Conservation (phyloP, 768 basidiomycete species). For the Suillus subluteus region DNA sequence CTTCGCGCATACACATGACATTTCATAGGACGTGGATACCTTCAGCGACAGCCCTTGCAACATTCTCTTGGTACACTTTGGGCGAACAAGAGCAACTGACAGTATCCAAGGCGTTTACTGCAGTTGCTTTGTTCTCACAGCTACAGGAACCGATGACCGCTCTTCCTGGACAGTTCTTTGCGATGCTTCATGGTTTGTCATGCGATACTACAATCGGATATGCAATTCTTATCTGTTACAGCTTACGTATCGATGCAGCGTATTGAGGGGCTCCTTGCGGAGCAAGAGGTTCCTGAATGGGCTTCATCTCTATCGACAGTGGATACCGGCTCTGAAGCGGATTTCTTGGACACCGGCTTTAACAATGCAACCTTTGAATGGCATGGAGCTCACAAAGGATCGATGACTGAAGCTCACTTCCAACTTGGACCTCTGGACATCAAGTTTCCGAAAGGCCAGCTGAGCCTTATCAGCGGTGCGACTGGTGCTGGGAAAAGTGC, state of each 20-base stretch:
- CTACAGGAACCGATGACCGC: slow-evolving; percentile 69
- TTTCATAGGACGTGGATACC: slow-evolving; percentile 70
- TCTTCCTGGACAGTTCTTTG: slow-evolving; percentile 65
- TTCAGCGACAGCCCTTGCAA: slow-evolving; percentile 63
- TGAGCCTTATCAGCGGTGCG: slow-evolving; percentile 65
- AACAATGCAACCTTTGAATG: slow-evolving; percentile 58
- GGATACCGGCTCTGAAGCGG: slow-evolving; percentile 5
- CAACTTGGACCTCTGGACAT: slow-evolving; percentile 60
- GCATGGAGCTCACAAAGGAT: slow-evolving; percentile 42
- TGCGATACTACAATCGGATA: slow-evolving; percentile 1
- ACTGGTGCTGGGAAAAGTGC: slow-evolving; percentile 76
- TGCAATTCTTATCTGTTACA: slow-evolving; percentile 24
- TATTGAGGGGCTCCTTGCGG: slow-evolving; percentile 72
- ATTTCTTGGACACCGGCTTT: slow-evolving; percentile 50
- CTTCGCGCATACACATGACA: slow-evolving; percentile 10
- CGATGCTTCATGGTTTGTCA: slow-evolving; percentile 58
- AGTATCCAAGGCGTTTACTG: slow-evolving; percentile 81
- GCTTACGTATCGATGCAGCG: slow-evolving; percentile 83
- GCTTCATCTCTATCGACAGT: slow-evolving; percentile 63
- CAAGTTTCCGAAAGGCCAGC: slow-evolving; percentile 56
- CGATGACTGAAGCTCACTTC: slow-evolving; percentile 44
- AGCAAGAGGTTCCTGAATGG: slow-evolving; percentile 80
- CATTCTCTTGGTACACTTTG: slow-evolving; percentile 70
- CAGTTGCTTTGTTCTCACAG: slow-evolving; percentile 75
- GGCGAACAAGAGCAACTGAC: slow-evolving; percentile 68